These are phyloP conservation scores for Kurtzmaniella natalensis DNA, from an alignment of 1,139 yeast genomes.

Conservation along the genomic window DNA sequence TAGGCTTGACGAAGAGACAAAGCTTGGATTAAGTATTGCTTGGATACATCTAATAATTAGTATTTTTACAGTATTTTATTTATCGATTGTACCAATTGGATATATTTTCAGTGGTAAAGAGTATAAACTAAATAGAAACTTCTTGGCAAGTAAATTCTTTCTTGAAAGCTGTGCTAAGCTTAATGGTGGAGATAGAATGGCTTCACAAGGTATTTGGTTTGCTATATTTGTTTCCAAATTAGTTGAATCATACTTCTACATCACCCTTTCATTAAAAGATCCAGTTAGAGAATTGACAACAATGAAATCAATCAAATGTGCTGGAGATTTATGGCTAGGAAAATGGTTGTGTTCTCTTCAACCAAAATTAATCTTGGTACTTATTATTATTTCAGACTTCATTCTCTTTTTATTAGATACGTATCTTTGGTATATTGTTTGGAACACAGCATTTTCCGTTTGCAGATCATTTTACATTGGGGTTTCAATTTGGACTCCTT, in stretches of 20 bases:
- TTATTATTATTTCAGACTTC: slow-evolving; percentile 39
- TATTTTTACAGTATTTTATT: slow-evolving; percentile 35
- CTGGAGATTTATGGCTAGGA: slow-evolving; percentile 44
- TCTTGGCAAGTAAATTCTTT: slow-evolving; percentile 31
- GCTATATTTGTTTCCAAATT: slow-evolving; percentile 44
- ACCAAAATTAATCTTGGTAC: slow-evolving; percentile 31
- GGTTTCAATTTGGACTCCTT: slow-evolving; percentile 54
- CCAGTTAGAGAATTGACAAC: slow-evolving; percentile 45
- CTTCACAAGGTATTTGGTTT: slow-evolving; percentile 46
- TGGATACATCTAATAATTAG: slow-evolving; percentile 44
- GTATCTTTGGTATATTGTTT: slow-evolving; percentile 52
- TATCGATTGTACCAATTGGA: slow-evolving; percentile 45
- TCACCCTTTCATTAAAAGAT: slow-evolving; percentile 44
- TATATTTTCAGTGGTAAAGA: slow-evolving; percentile 27
- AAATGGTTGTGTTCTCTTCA: slow-evolving; percentile 35
- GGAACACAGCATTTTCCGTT: slow-evolving; percentile 49
- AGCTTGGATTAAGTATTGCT: slow-evolving; percentile 32
- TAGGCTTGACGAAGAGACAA: slow-evolving; percentile 22
- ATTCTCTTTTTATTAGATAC: slow-evolving; percentile 50
- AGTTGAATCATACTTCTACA: slow-evolving; percentile 47
- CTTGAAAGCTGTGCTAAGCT: slow-evolving; percentile 33
- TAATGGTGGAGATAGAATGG: slow-evolving; percentile 32
- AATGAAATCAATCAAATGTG: slow-evolving; percentile 37
- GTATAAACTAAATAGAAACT: slow-evolving; percentile 18
- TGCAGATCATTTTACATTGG: slow-evolving; percentile 47